Conservation (phyloP, 176 grass and related monocot species). For the Carex cristatella region DNA sequence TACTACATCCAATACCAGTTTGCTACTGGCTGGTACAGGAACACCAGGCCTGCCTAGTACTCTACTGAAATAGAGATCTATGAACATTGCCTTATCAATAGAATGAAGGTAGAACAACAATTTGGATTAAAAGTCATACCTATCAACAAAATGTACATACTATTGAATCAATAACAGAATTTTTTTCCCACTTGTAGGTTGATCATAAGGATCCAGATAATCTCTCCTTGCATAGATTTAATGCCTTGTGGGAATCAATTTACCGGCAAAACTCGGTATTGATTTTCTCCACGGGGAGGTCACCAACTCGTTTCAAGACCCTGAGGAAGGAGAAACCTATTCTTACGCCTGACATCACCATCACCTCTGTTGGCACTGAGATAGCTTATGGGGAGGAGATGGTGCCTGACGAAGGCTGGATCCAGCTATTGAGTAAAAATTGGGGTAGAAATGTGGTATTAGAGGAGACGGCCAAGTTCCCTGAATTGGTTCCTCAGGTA, state of each 20-base stretch:
- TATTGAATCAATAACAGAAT: background rate
- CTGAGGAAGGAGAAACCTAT: conserved; percentile 68
- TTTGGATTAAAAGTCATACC: background rate
- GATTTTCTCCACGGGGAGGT: conserved; percentile 81
- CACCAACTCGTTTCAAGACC: conserved; percentile 52
- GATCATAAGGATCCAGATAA: conserved; percentile 71
- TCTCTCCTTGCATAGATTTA: conserved; percentile 63
- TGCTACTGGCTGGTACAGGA: background rate
- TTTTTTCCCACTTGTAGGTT: conserved; percentile 40
- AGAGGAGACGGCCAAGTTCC: conserved; percentile 61
- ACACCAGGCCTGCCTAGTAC: background rate
- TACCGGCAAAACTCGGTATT: conserved; percentile 69
- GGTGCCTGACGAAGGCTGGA: conserved; percentile 70
- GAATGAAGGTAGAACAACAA: background rate
- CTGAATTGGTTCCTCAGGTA: conserved; percentile 63
- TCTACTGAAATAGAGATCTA: conserved; percentile 9
- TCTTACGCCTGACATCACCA: conserved; percentile 78
- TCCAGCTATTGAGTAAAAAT: conserved; percentile 47
- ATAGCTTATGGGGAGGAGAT: conserved; percentile 80
- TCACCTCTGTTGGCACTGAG: conserved; percentile 90
- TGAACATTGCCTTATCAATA: background rate
- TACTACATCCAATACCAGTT: background rate
- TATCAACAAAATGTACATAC: background rate
- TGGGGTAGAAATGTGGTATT: conserved; percentile 77
- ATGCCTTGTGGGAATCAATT: conserved; percentile 61